Evolutionary conservation across 164 flowering plant genomes (phyloP).

Genomic region (Malania oleifera): DNA sequence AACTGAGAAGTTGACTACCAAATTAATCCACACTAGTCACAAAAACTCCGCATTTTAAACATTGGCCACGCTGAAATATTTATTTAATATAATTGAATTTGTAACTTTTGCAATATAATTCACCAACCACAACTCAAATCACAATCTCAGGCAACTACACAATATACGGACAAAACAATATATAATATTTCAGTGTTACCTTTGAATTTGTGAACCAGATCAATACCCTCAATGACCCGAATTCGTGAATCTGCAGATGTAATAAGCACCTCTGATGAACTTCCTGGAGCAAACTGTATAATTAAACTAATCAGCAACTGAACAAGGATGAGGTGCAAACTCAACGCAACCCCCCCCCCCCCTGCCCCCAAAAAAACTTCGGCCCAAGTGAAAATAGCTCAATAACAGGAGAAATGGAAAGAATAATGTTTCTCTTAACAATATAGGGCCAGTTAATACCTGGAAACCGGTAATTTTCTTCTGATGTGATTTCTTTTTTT

Average conservation of each 20-base stretch:
- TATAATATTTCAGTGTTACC: conserved; percentile 32
- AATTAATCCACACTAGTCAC: no score
- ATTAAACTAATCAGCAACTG: conserved; percentile 20
- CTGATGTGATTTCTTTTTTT: conserved; percentile 81
- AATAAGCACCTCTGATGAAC: conserved; percentile 83
- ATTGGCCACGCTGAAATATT: no score
- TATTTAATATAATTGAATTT: no score
- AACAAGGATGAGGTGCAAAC: neutral
- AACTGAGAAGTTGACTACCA: neutral
- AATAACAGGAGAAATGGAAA: neutral
- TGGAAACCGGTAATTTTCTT: conserved; percentile 98
- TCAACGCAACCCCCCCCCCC: no score
- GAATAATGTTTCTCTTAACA: neutral
- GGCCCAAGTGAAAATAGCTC: neutral
- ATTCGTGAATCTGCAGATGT: conserved; percentile 95
- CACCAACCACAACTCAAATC: no score
- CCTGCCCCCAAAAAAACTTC: neutral
- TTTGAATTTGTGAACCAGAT: conserved; percentile 88
- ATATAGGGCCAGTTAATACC: conserved; percentile 34
- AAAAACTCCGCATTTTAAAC: no score
- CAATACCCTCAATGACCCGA: conserved; percentile 79
- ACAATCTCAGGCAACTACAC: neutral
- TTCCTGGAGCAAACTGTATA: conserved; percentile 86
- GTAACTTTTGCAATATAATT: no score
- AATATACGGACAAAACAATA: neutral